Evolutionary conservation across 176 grass and related monocot genomes (phyloP).

Genomic region (Aegilops speltoides): DNA sequence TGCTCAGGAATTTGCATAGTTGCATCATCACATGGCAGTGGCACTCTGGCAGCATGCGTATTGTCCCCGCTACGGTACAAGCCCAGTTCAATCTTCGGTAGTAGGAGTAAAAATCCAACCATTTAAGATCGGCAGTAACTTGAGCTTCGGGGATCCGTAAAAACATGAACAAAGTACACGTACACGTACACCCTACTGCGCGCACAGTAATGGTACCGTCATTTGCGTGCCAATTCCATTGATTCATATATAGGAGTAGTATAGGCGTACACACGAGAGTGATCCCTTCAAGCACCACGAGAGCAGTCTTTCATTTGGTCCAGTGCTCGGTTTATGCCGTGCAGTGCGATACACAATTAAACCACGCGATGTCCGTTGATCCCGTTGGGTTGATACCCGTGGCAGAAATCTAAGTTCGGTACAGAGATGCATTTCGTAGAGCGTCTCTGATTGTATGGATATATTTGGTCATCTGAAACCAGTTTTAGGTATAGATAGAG

Average conservation of each 20-base stretch:
- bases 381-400: no score
- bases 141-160: not conserved
- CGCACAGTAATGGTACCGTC: not conserved
- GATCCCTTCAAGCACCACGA: no score
- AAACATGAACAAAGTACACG: not conserved
- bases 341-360: no score
- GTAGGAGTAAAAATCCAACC: not conserved
- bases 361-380: no score
- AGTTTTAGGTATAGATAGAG: no score
- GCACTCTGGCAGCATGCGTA: not conserved
- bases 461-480: no score
- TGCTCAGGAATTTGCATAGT: not conserved
- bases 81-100: not conserved
- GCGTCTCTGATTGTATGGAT: no score
- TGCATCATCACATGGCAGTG: not conserved
- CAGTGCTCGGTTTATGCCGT: no score
- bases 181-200: not conserved
- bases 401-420: no score
- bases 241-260: not conserved
- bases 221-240: not conserved
- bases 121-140: not conserved
- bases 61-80: conserved; percentile 22
- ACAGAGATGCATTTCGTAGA: no score
- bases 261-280: not conserved
- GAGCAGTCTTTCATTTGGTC: no score